A percentile compares a stretch with the other conserved stretches of the same genome.
phyloP scores from a whole-genome alignment of 1,284 basidiomycete genomes.

The Ustilago trichophora region DNA sequence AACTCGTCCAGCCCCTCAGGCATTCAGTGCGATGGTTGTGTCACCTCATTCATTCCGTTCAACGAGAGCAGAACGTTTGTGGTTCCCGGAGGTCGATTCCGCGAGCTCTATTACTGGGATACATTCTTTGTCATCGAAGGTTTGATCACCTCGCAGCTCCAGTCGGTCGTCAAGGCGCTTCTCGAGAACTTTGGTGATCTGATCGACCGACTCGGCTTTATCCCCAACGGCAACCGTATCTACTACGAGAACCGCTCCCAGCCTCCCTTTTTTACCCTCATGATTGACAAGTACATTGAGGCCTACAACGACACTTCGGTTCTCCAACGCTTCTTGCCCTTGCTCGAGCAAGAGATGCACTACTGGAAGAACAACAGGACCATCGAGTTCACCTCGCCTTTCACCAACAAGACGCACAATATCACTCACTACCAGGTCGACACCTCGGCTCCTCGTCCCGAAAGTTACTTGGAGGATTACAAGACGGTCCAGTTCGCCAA shows the following conservation, averaged over 20 bases:
- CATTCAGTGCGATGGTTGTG: conserved; percentile 72
- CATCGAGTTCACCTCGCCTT: conserved; percentile 77
- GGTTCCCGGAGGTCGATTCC: conserved; percentile 81
- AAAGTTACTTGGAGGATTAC: conserved; percentile 77
- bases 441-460: conserved; percentile 88
- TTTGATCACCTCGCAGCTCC: conserved; percentile 79
- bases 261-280: conserved; percentile 76
- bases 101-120: conserved; percentile 67
- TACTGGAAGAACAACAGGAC: conserved; percentile 86
- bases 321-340: conserved; percentile 74
- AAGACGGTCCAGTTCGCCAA: conserved; percentile 72
- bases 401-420: conserved; percentile 75
- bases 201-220: conserved; percentile 92
- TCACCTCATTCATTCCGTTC: conserved; percentile 84
- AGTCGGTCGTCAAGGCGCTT: conserved; percentile 76
- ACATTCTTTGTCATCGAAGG: conserved; percentile 70
- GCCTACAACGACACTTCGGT: conserved; percentile 74
- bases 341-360: conserved; percentile 78
- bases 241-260: conserved; percentile 87
- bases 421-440: conserved; percentile 75
- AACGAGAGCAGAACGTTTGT: conserved; percentile 81
- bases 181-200: conserved; percentile 73
- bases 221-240: conserved; percentile 88
- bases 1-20: conserved; percentile 74
- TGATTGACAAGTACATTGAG: conserved; percentile 75